A percentile compares a stretch with the other conserved stretches of the same genome.
Evolutionary conservation across 2,329 filamentous ascomycete species (phyloP).

Genomic region (Aspergillus japonicus): DNA sequence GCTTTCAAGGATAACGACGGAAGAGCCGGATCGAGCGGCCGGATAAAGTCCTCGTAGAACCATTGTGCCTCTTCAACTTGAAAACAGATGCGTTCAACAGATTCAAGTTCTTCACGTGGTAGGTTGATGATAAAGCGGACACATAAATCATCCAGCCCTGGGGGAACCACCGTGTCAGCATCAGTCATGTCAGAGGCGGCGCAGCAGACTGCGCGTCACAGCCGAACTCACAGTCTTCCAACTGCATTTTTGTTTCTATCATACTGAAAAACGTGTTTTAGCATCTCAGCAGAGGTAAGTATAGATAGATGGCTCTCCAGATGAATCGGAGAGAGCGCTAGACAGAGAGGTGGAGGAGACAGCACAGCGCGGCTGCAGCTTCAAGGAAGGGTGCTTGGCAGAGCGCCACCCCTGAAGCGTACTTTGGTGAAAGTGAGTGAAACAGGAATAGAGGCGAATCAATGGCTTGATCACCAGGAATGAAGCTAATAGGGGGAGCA

Average conservation of each 20-base stretch:
- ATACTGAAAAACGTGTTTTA: constrained; percentile 61
- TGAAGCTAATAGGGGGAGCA: neutral
- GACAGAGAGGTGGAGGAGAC: constrained; percentile 21
- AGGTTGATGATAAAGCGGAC: constrained; percentile 98
- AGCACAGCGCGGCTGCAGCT: constrained; percentile 25
- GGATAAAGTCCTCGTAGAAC: constrained; percentile 99
- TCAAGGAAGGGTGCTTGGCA: constrained; percentile 28
- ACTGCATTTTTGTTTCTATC: constrained; percentile 74
- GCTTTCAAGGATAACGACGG: constrained; percentile 80
- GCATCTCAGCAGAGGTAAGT: constrained; percentile 55
- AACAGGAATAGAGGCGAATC: constrained; percentile 4
- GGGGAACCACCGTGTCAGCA: constrained; percentile 24
- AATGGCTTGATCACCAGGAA: constrained; percentile 8
- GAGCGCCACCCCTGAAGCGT: constrained; percentile 27
- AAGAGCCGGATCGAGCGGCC: constrained; percentile 78
- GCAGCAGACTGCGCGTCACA: constrained; percentile 1
- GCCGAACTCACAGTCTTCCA: constrained; percentile 74
- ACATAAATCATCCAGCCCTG: constrained; percentile 95
- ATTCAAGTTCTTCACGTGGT: constrained; percentile 83
- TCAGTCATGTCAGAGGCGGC: constrained; percentile 2
- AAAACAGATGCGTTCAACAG: constrained; percentile 93
- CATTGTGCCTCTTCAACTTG: constrained; percentile 99
- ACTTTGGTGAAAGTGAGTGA: constrained; percentile 7
- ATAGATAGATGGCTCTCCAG: constrained; percentile 24
- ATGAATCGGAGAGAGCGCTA: constrained; percentile 19